Conservation (phyloP, 164 flowering plant genomes). For the Macadamia integrifolia region DNA sequence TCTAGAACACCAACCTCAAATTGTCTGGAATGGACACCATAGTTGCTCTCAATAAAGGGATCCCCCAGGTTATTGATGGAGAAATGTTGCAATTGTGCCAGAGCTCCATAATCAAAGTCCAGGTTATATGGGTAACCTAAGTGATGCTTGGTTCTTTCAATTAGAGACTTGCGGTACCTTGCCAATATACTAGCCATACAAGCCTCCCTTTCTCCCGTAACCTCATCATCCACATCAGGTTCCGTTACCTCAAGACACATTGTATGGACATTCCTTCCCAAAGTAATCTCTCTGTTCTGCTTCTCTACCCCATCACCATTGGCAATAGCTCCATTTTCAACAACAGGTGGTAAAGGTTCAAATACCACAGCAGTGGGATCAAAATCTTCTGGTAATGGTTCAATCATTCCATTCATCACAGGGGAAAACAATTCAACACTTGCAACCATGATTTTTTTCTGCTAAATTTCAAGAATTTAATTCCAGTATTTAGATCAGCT, state of each 20-base stretch:
- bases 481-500: neutral
- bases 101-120: constrained; percentile 96
- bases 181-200: constrained; percentile 92
- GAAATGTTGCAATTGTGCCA: constrained; percentile 88
- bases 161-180: constrained; percentile 57
- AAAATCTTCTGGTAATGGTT: constrained; percentile 29
- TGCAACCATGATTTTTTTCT: constrained; percentile 23
- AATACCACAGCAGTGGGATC: constrained; percentile 36
- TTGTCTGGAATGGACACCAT: constrained; percentile 96
- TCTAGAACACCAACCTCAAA: constrained; percentile 98
- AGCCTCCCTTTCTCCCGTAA: constrained; percentile 91
- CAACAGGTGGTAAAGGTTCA: constrained; percentile 40
- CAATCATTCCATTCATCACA: constrained; percentile 17
- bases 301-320: constrained; percentile 13
- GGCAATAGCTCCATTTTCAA: constrained; percentile 6
- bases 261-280: constrained; percentile 88
- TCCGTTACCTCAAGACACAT: constrained; percentile 71
- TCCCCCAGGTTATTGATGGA: constrained; percentile 97
- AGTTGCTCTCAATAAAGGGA: constrained; percentile 98
- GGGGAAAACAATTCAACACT: constrained; percentile 8
- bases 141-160: constrained; percentile 79
- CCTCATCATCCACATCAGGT: constrained; percentile 83
- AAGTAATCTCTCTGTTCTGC: constrained; percentile 51
- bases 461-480: neutral
- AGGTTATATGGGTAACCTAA: constrained; percentile 97